Evolutionary conservation across 176 grass and related monocot species (phyloP), one percentile per base, ranked within the genome.

Genomic region (Juncus effusus): DNA sequence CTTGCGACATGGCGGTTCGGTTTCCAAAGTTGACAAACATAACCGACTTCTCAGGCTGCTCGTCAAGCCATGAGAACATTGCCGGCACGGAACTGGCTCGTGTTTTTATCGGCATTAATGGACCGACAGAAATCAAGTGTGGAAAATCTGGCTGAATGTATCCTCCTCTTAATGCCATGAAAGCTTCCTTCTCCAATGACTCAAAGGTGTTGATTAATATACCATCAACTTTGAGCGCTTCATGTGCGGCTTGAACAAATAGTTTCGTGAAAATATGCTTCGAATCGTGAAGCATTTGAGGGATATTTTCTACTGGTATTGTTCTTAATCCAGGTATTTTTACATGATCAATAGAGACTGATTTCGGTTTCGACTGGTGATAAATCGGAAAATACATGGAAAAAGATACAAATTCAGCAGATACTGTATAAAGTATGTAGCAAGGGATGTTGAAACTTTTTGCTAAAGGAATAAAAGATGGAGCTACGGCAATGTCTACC

Each of bases 1-100:
- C 83, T 52, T 0, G 36, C 1, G 63, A 47, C 4, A 95, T 57
- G 9, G 81, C 60, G 9, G 82, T 87, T 0, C 86, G 81, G 76
- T 78, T 95, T 1, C 91, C 91, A 45, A 95, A 95, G 81, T 76
- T 82, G 0, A 87, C 86, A 42, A 90, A 95, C 39, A 96, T 61
- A 4, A 95, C 91, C 5, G 91, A 95, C 56, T 77, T 36, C 15
- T 61, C 69, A 6, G 91, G 91, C 47, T 96, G 84, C 73, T 38
- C 52, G 52, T 76, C 65, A 3, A 96, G 81, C 87, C 91, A 82
- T 10, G 60, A 67, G 61, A 10, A 2, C 3, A 0, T 12, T 44
- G 28, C 2, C 0, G 49, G 10, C 0, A 11, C 36, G 4, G 35
- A 8, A 0, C 8, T 15, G 0, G 40, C 28, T 0, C 38, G 10